Conservation (phyloP, 2,329 filamentous ascomycete species). For the Conoideocrella luteorostrata region DNA sequence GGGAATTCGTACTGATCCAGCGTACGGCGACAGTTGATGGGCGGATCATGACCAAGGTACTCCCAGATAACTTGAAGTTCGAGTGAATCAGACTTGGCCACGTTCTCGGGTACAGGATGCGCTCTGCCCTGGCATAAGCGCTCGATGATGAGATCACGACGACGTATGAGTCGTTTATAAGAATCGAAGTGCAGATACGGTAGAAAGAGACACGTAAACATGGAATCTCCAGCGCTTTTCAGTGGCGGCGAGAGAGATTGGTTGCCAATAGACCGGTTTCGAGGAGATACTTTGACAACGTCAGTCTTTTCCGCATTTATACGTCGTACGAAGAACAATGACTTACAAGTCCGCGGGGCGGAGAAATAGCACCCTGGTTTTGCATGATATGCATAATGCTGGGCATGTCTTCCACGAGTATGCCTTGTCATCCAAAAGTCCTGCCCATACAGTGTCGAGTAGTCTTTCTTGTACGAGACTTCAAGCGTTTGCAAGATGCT, state of each 20-base stretch:
- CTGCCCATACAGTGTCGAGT: constrained; percentile 34
- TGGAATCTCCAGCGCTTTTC: constrained; percentile 16
- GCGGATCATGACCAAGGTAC: constrained; percentile 53
- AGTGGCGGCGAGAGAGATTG: constrained; percentile 23
- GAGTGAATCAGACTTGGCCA: constrained; percentile 48
- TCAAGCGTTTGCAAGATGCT: constrained; percentile 41
- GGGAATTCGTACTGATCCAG: constrained; percentile 60
- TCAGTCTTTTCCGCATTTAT: background rate
- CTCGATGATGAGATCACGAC: constrained; percentile 47
- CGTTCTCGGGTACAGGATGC: constrained; percentile 46
- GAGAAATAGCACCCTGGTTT: constrained; percentile 43
- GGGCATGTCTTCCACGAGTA: constrained; percentile 40
- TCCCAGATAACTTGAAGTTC: constrained; percentile 58
- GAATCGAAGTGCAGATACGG: constrained; percentile 61
- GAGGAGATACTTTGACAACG: constrained; percentile 27
- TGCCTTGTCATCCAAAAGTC: constrained; percentile 45
- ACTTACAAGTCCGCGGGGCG: constrained; percentile 28
- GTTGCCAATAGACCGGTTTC: constrained; percentile 21
- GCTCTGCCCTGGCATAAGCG: constrained; percentile 48
- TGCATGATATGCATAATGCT: constrained; percentile 43
- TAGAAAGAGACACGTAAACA: constrained; percentile 45
- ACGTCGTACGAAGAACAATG: background rate
- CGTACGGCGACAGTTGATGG: constrained; percentile 54
- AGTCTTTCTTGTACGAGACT: constrained; percentile 28
- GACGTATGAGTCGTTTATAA: constrained; percentile 49